phyloP scores from a whole-genome alignment of 768 basidiomycete species.

The Cubamyces sp. region DNA sequence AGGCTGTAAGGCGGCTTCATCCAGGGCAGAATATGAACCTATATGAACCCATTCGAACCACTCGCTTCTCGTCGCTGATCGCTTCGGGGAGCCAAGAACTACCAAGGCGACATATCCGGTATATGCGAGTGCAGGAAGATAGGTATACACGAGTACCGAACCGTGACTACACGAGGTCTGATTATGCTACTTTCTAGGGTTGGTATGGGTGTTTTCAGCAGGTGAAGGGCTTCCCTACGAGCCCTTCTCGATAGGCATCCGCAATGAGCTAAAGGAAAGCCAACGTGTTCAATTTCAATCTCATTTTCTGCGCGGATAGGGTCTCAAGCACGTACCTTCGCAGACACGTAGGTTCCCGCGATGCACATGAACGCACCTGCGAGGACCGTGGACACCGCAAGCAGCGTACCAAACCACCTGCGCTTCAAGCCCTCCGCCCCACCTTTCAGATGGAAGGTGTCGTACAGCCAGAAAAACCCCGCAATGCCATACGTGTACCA shows the following conservation, averaged over 20 bases:
- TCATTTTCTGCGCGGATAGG: too few relatives aligned
- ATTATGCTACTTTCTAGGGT: too few relatives aligned
- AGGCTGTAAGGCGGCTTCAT: too few relatives aligned
- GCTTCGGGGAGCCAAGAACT: constrained; percentile 5
- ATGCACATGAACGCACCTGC: constrained; percentile 57
- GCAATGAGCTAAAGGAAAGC: constrained; percentile 43
- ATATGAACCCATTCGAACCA: too few relatives aligned
- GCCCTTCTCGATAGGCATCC: constrained; percentile 46
- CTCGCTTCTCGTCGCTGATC: constrained; percentile 24
- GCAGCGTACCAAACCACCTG: constrained; percentile 38
- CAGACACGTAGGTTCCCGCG: constrained; percentile 55
- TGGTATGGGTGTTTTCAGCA: constrained; percentile 32
- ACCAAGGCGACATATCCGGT: too few relatives aligned
- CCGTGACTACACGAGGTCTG: too few relatives aligned
- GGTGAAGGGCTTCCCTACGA: constrained; percentile 52
- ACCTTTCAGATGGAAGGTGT: constrained; percentile 48
- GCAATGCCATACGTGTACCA: constrained; percentile 62
- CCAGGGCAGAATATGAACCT: too few relatives aligned
- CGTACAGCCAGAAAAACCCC: constrained; percentile 58
- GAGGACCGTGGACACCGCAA: constrained; percentile 49
- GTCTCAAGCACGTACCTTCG: constrained; percentile 41
- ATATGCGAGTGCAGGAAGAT: too few relatives aligned
- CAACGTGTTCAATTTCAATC: background rate
- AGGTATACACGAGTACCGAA: too few relatives aligned
- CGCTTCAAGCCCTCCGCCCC: constrained; percentile 35